These are phyloP conservation scores for Codiaeum variegatum DNA, from an alignment of 441 rosid species.

Conservation along the genomic window DNA sequence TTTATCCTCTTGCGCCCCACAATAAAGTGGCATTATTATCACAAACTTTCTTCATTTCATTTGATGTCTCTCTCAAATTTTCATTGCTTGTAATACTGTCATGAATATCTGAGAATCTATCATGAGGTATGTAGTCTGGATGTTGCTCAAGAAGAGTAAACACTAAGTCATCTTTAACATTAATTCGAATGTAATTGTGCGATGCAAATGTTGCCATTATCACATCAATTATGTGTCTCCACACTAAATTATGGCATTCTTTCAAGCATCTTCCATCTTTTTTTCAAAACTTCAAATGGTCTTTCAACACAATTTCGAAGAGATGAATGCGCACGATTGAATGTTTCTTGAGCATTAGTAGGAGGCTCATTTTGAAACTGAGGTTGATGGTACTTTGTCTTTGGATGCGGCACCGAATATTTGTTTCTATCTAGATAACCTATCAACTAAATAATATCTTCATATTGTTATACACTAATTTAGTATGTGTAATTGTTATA, in stretches of 20 bases:
- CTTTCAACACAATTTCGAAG: not conserved
- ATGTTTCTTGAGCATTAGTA: not conserved
- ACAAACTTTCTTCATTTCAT: too few relatives aligned
- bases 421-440: not conserved
- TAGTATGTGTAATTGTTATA: too few relatives aligned
- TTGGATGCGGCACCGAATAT: not conserved
- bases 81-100: not conserved
- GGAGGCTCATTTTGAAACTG: not conserved
- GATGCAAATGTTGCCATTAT: not conserved
- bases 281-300: not conserved
- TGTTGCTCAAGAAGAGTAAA: not conserved
- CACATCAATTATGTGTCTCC: not conserved
- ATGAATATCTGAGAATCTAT: not conserved
- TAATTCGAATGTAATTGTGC: not conserved
- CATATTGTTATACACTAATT: too few relatives aligned
- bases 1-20: not conserved
- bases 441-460: not conserved
- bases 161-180: not conserved
- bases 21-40: too few relatives aligned
- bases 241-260: not conserved
- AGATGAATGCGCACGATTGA: not conserved
- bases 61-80: not conserved
- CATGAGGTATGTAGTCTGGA: too few relatives aligned
- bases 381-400: not conserved
- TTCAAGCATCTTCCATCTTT: not conserved